A percentile compares a stretch with the other conserved stretches of the same genome.
phyloP scores from a whole-genome alignment of 2,329 filamentous ascomycete species.

The Calcarisporium arbuscula region DNA sequence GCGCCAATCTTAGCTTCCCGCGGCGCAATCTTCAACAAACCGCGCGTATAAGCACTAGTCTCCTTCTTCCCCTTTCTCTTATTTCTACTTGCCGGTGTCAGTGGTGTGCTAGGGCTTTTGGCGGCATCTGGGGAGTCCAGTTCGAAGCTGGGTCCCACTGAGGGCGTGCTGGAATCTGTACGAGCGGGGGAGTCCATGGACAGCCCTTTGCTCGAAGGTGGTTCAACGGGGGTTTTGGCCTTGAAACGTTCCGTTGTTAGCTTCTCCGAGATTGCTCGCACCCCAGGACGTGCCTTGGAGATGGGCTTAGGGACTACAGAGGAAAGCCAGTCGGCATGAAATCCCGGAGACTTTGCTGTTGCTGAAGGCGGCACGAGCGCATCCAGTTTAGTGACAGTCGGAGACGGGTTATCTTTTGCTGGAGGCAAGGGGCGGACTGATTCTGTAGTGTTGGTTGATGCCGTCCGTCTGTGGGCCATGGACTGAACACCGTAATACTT shows the following conservation, averaged over 20 bases:
- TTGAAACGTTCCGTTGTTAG: conserved; percentile 51
- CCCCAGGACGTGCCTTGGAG: conserved; percentile 54
- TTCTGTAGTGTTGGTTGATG: conserved; percentile 53
- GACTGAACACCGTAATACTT: conserved; percentile 58
- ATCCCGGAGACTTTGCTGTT: conserved; percentile 34
- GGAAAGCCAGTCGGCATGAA: conserved; percentile 51
- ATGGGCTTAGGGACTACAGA: conserved; percentile 43
- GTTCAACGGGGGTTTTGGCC: conserved; percentile 42
- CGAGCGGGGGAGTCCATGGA: conserved; percentile 59
- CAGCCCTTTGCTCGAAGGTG: too few relatives aligned
- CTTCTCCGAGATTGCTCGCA: conserved; percentile 81
- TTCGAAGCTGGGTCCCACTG: conserved; percentile 64
- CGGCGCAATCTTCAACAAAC: conserved; percentile 73
- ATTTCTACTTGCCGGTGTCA: conserved; percentile 41
- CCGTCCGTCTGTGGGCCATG: conserved; percentile 50
- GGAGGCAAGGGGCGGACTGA: conserved; percentile 45
- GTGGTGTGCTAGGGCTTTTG: conserved; percentile 46
- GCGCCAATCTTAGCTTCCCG: conserved; percentile 77
- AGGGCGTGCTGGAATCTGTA: conserved; percentile 69
- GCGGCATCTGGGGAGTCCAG: conserved; percentile 65
- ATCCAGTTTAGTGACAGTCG: conserved; percentile 57
- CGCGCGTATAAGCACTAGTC: conserved; percentile 88
- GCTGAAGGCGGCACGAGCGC: conserved; percentile 33
- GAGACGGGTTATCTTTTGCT: conserved; percentile 47
- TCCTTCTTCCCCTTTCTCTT: conserved; percentile 78